These are phyloP conservation scores for Heliosperma pusillum DNA, from an alignment of 148 eudicot species.

Conservation along the genomic window DNA sequence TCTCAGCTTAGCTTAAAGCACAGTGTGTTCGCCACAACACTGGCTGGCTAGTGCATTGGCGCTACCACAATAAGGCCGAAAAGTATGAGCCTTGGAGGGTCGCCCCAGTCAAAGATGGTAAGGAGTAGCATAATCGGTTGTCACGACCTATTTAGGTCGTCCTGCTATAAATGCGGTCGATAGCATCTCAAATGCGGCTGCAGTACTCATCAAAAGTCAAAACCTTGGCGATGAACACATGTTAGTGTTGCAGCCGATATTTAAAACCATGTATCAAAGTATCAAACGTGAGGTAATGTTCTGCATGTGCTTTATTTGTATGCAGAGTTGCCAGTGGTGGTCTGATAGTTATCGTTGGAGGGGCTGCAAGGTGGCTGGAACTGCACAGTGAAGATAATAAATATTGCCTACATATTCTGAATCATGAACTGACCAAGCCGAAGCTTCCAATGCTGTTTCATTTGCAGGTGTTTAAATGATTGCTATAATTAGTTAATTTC, in stretches of 20 bases:
- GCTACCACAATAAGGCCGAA: too few species aligned
- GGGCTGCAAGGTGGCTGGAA: conserved; percentile 61
- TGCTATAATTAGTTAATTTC: not conserved
- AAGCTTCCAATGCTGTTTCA: conserved; percentile 58
- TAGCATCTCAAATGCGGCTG: not conserved
- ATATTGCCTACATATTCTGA: conserved; percentile 57
- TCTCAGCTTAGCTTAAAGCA: too few species aligned
- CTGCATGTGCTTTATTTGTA: conserved; percentile 17
- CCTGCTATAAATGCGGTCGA: too few species aligned
- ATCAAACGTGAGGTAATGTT: not conserved
- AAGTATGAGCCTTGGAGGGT: too few species aligned
- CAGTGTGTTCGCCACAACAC: too few species aligned
- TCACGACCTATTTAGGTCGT: too few species aligned
- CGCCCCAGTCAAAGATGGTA: too few species aligned
- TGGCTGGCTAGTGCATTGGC: too few species aligned
- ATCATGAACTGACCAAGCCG: conserved; percentile 45
- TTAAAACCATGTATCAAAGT: not conserved
- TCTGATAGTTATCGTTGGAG: conserved; percentile 61
- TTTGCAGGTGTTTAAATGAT: conserved; percentile 51
- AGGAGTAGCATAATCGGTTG: too few species aligned
- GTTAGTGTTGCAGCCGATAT: not conserved
- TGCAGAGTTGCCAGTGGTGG: conserved; percentile 67
- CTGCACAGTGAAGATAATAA: conserved; percentile 41
- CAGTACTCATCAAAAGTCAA: not conserved
- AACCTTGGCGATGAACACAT: not conserved